Evolutionary conservation across 2,329 filamentous ascomycete genomes (phyloP).

Genomic region (Mollisia scopiformis): DNA sequence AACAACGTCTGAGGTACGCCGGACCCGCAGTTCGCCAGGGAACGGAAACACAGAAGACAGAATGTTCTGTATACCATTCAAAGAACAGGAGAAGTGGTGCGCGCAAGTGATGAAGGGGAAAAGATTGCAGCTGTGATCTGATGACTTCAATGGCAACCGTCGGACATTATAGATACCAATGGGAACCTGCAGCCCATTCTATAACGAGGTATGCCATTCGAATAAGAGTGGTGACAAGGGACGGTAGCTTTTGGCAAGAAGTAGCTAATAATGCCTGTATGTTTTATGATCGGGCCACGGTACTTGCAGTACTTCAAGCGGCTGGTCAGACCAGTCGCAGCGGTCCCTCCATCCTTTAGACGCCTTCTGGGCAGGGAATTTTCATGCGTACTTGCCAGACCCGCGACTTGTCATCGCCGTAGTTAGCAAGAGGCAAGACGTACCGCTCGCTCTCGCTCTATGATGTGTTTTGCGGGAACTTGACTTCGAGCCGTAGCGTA

Average conservation of each 20-base stretch:
- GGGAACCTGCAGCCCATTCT: slow-evolving; percentile 33
- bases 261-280: slow-evolving; percentile 27
- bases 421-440: slow-evolving; percentile 12
- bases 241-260: slow-evolving; percentile 16
- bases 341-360: slow-evolving; percentile 10
- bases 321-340: slow-evolving; percentile 45
- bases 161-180: slow-evolving; percentile 30
- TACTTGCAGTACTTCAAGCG: slow-evolving; percentile 53
- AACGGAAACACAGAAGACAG: slow-evolving; percentile 2
- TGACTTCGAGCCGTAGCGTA: background rate
- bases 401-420: slow-evolving; percentile 16
- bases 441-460: slow-evolving; percentile 4
- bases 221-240: slow-evolving; percentile 30
- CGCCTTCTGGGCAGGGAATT: slow-evolving; percentile 15
- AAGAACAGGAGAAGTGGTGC: background rate
- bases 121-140: slow-evolving; percentile 28
- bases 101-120: slow-evolving; percentile 5
- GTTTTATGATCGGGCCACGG: slow-evolving; percentile 35
- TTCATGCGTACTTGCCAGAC: slow-evolving; percentile 5
- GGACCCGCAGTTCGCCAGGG: slow-evolving; percentile 1
- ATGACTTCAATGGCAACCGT: slow-evolving; percentile 31
- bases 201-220: slow-evolving; percentile 23
- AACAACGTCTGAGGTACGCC: slow-evolving; percentile 10
- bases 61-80: background rate
- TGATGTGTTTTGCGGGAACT: background rate